Evolutionary conservation across 2,329 filamentous ascomycete species (phyloP), one percentile per base, ranked within the genome.

Genomic region (Acephala macrosclerotiorum): DNA sequence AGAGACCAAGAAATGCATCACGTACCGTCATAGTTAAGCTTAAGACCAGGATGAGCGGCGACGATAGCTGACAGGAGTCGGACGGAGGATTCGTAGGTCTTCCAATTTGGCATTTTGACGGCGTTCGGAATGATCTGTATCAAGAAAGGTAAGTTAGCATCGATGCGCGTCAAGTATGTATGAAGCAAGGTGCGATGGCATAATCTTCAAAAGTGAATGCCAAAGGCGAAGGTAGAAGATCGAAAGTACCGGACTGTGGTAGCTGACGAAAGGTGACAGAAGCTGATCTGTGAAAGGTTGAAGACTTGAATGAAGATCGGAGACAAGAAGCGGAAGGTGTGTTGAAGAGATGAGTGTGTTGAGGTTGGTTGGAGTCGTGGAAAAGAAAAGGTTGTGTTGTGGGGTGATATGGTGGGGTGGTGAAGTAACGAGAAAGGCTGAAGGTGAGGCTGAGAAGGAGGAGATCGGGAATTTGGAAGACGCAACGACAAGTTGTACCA

Each of bases 1-100:
- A 29, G 51, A 49, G 51, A 57, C 14, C 2, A 2, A 66, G 35
- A 69, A 63, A 58, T 49, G 16, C 53, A n/a, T 49, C 4, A 72
- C 85, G 79, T 82, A 90, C 88, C 86, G 72, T 84, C 85, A 75
- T 85, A 89, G 74, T 90, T 86, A 61, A 89, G 83, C 67, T 84
- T 86, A 0, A 85, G 72, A 0, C 79, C 79, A 0, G 83, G 83
- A 61, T 86, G 82, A 2, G 86, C 85, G 0, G 87, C 88, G 0
- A 90, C 78, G 26, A 90, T 83, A 5, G 88, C 87, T 1, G 86
- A 84, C 2, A 90, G 79, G 40, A 90, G 83, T 55, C 88, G 86
- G 22, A 83, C 82, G 69, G 87, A 85, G 0, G 84, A 81, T 75
- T 90, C 87, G 74, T 87, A 88, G 1, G 80, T 82, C 68, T 84